Conservation (phyloP, 2,329 filamentous ascomycete genomes). For the Purpureocillium lavendulum region DNA sequence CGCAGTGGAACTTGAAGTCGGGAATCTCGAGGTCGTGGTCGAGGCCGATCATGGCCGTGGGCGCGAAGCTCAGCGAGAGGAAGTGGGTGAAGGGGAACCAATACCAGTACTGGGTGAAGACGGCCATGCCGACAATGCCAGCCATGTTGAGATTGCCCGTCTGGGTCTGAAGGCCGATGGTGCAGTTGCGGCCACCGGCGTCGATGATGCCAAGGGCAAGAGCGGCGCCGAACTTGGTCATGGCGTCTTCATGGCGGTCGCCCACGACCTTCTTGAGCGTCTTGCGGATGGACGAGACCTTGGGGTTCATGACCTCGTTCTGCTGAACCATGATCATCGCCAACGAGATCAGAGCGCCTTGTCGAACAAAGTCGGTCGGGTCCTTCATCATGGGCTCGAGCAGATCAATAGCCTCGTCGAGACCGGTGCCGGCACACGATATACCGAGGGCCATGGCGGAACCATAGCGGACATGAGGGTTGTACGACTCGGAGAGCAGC, state of each 20-base stretch:
- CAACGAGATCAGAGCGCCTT: constrained; percentile 87
- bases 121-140: constrained; percentile 93
- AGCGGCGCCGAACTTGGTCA: constrained; percentile 97
- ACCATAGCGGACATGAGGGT: constrained; percentile 95
- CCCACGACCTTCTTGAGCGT: constrained; percentile 88
- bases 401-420: constrained; percentile 93
- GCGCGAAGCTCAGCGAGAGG: constrained; percentile 90
- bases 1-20: constrained; percentile 91
- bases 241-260: constrained; percentile 95
- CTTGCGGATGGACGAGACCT: constrained; percentile 85
- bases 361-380: constrained; percentile 94
- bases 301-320: constrained; percentile 97
- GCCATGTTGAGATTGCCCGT: constrained; percentile 98
- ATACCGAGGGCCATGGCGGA: constrained; percentile 98
- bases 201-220: constrained; percentile 95
- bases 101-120: constrained; percentile 99
- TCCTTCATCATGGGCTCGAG: constrained; percentile 99
- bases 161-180: constrained; percentile 93
- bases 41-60: constrained; percentile 89
- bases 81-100: constrained; percentile 99
- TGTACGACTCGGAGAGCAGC: constrained; percentile 95
- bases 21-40: constrained; percentile 92
- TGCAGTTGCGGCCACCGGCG: constrained; percentile 95
- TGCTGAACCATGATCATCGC: constrained; percentile 99
- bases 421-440: constrained; percentile 89